Base-by-base conservation (phyloP, 1,284 basidiomycete species). In the Microbotryomycetes sp. region DNA sequence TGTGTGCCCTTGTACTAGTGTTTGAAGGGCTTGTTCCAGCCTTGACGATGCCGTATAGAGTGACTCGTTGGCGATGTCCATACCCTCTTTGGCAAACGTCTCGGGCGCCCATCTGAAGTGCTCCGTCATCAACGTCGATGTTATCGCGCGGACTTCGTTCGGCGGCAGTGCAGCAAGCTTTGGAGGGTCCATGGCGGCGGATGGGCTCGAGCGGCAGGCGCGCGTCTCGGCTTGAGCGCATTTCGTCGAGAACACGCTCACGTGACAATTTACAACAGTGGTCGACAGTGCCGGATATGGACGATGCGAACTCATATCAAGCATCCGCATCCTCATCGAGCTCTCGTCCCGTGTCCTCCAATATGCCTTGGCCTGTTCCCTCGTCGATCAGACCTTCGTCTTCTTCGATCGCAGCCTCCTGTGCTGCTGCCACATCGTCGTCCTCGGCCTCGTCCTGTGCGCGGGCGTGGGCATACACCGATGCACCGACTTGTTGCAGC, bases 301-400 rank as follows among this genome's bases (percentile, higher is more conserved):
- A 19, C 45, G 42, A 15, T 7, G 23, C 6, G 53, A 9, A 12
- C 54, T 16, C n/a, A 29, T 22, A 0, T 15, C 16, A 29, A n/a
- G 31, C 19, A 15, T 28, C 25, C 28, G 23, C 56, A 14, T n/a
- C 62, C 48, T 62, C 53, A 48, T 68, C 67, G 22, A 63, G 22
- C 14, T 66, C 52, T 36, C 49, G 56, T 12, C 23, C 12, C 59
- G 72, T 52, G 64, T 76, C 29, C 61, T 76, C 56, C 61, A 73
- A 36, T 47, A 63, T 30, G 60, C 70, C 36, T 66, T 70, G 25
- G 22, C 69, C 19, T 45, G 74, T 46, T 58, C 74, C 50, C 66
- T 75, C 22, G 72, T 77, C 66, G 70, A 76, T 19, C 60, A 76
- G 47, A 55, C 75, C 63, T 36, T 77, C 57, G 60, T 75, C 3